Evolutionary conservation across 768 basidiomycete species (phyloP), one percentile per base, ranked within the genome.

Genomic region (Tylopilus sp.): DNA sequence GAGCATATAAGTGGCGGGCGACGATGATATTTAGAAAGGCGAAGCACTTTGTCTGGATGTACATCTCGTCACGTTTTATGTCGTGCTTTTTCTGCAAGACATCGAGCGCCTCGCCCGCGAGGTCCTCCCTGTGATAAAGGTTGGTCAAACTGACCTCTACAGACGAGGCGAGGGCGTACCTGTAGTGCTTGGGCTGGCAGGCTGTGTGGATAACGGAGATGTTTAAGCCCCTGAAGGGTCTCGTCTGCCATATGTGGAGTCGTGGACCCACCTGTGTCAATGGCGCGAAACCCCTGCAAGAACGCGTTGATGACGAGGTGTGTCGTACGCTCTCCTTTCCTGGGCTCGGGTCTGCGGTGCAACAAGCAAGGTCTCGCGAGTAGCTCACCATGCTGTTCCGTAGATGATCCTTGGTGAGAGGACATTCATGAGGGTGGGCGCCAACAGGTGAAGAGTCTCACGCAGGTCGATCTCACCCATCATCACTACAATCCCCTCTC

Each of bases 281-380:
- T 82, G 4, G 86, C 89, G 41, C 83, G 72, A 64, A 92, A 93
- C 6, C 91, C 91, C 56, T 80, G 77, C 35, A 85, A 68, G 49
- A 92, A 80, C 10, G 91, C 91, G 48, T 73, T 76, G 44, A 85
- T 70, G 18, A 92, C 89, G 3, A 91, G 77, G 4, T 73, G 69
- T 0, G 81, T 70, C 1, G 91, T 93, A 21, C 75, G 67, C 48
- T 86, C 85, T 60, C 83, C 83, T 73, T 93, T 93, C 90, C 88
- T 91, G 57, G 20, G 40, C 44, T 48, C 47, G 26, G 30, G 40
- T 52, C 31, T 17, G 36, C 38, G 40, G 44, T 6, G 44, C n/a
- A 40, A 21, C 20, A 18, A n/a, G 17, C 23, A 47, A 9, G n/a
- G 44, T 25, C 35, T 42, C 20, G 30, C 42, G 30, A 15, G 31